Evolutionary conservation across 176 grass and related monocot species (phyloP).

Genomic region (Carex scoparia): DNA sequence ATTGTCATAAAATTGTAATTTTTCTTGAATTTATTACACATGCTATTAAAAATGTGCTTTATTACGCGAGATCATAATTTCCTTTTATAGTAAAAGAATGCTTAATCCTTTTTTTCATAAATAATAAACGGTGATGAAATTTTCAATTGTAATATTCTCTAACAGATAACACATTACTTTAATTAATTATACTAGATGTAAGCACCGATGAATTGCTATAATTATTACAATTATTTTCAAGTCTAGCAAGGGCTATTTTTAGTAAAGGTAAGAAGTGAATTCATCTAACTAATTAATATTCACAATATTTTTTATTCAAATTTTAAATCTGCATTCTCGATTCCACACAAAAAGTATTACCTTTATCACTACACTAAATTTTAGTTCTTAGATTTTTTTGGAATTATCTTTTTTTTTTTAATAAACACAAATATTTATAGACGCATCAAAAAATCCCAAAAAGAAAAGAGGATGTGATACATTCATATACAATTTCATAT

Average conservation of each 20-base stretch:
- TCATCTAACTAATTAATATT: too few relatives aligned
- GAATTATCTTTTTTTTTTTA: background rate
- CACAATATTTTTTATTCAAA: too few relatives aligned
- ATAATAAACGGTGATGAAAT: background rate
- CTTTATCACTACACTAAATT: too few relatives aligned
- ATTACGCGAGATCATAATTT: background rate
- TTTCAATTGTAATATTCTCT: background rate
- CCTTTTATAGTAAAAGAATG: background rate
- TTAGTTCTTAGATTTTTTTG: too few relatives aligned
- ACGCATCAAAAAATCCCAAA: background rate
- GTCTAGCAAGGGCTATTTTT: background rate
- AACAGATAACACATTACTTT: background rate
- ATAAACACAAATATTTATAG: background rate
- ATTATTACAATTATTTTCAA: background rate
- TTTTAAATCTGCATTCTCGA: too few relatives aligned
- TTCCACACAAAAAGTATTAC: too few relatives aligned
- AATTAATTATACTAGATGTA: background rate
- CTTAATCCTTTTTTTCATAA: background rate
- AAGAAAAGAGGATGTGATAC: background rate
- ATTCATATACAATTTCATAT: background rate
- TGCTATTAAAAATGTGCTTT: background rate
- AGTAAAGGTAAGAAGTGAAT: too few relatives aligned
- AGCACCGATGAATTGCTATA: background rate
- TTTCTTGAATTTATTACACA: background rate
- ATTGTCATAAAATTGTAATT: background rate